Evolutionary conservation across 768 basidiomycete genomes (phyloP), one percentile per base, ranked within the genome.

Genomic region (Lentinula detonsa): DNA sequence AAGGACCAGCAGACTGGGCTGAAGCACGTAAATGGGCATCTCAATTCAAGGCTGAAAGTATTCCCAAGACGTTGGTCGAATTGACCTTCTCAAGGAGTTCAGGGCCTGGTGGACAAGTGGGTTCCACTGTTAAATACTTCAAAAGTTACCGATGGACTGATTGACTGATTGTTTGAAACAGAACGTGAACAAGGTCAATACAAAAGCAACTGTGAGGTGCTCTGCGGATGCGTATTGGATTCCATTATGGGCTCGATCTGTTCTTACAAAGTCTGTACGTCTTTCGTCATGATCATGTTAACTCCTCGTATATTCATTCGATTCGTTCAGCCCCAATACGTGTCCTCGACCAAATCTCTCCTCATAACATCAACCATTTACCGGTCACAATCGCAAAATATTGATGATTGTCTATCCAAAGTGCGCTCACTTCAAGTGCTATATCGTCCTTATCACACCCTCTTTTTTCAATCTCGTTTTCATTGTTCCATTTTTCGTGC

Each of bases 181-280:
- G 90, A 91, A 93, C 65, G 91, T 93, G 42, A 93, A 93, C 68
- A 93, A 92, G 74, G 82, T 93, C n/a, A 92, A 90, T 61, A 93
- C 91, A 13, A 93, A 93, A 69, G 88, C 83, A 0, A 86, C 84
- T 0, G 65, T 88, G 15, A 78, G 87, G 45, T 90, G 87, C 65
- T 70, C 78, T 5, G 54, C 90, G 8, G 74, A 85, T 56, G 75
- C 80, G 1, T 57, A 72, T 1, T 91, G 90, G 90, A 86, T 92
- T 54, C 90, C 91, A 6, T 57, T 63, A 1, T 92, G 90, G 91
- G 83, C 86, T 4, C 72, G 69, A 35, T 72, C 78, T 6, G 69
- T 68, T 34, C 64, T 91, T 21, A 76, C 74, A 65, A 68, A 65
- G 65, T 76, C 81, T 64, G 86, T 88, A 68, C 28, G 87, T 66